Evolutionary conservation across 2,329 filamentous ascomycete genomes (phyloP).

Genomic region (Fusarium albidum): DNA sequence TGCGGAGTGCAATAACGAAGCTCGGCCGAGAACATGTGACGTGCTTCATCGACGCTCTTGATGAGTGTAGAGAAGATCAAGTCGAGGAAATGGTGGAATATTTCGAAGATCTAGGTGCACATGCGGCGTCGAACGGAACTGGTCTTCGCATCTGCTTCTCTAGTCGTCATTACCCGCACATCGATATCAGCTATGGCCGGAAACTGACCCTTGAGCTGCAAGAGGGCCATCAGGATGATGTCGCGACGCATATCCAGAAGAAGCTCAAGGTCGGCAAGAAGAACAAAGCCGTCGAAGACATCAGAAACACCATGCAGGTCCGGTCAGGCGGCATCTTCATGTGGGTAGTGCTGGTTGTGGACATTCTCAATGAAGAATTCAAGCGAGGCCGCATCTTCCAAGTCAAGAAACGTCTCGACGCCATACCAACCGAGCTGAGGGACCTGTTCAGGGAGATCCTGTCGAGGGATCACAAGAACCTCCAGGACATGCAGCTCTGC

Average conservation of each 20-base stretch:
- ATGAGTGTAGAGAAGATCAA: slow-evolving; percentile 55
- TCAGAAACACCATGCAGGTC: slow-evolving; percentile 38
- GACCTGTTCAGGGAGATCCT: slow-evolving; percentile 61
- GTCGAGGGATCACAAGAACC: slow-evolving; percentile 53
- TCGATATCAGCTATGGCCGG: slow-evolving; percentile 43
- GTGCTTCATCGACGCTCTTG: slow-evolving; percentile 52
- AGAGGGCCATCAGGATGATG: slow-evolving; percentile 37
- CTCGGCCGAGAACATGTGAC: not conserved
- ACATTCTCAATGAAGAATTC: slow-evolving; percentile 48
- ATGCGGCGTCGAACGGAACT: slow-evolving; percentile 24
- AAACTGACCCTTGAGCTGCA: slow-evolving; percentile 40
- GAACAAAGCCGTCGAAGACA: not conserved
- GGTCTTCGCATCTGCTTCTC: slow-evolving; percentile 51
- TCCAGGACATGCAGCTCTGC: slow-evolving; percentile 52
- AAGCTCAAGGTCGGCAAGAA: slow-evolving; percentile 14
- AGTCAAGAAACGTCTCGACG: slow-evolving; percentile 40
- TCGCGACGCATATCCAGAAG: slow-evolving; percentile 27
- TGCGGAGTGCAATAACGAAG: not conserved
- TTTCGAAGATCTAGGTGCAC: slow-evolving; percentile 48
- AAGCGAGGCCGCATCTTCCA: slow-evolving; percentile 36
- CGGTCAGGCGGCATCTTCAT: slow-evolving; percentile 54
- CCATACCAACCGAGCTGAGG: slow-evolving; percentile 50
- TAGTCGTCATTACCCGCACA: slow-evolving; percentile 56
- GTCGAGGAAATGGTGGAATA: slow-evolving; percentile 52
- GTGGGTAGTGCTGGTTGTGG: slow-evolving; percentile 51